Evolutionary conservation across 306 rosid species (phyloP).

Genomic region (Ammopiptanthus mongolicus): DNA sequence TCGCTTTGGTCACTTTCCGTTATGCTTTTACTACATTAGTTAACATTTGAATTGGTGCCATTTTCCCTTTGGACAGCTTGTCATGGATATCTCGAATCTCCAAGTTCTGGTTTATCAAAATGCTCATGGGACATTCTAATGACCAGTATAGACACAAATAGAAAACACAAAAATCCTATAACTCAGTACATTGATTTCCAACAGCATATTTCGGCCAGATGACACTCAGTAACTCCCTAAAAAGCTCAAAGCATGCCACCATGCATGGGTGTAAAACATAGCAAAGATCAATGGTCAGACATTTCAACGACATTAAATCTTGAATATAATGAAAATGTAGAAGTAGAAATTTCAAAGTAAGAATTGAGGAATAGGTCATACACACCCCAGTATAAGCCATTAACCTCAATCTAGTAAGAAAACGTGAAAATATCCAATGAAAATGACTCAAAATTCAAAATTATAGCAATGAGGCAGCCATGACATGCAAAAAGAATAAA

Average conservation of each 20-base stretch:
- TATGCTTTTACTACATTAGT: background rate
- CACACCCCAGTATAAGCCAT: background rate
- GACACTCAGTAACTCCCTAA: background rate
- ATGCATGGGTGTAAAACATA: background rate
- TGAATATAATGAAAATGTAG: background rate
- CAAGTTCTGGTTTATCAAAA: background rate
- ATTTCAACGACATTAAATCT: background rate
- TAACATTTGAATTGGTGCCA: background rate
- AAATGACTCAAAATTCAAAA: background rate
- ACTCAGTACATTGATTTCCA: background rate
- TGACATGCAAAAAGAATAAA: background rate
- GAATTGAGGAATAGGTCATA: background rate
- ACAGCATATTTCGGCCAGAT: background rate
- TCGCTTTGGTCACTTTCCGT: background rate
- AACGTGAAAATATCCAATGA: background rate
- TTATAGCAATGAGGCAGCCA: background rate
- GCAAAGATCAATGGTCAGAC: background rate
- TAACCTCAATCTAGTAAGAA: background rate
- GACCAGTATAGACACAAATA: background rate
- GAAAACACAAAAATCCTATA: background rate
- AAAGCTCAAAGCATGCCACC: background rate
- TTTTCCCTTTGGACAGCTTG: background rate
- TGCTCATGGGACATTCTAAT: background rate
- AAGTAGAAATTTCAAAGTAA: background rate
- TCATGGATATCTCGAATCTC: background rate